Base-by-base conservation (phyloP, 1,139 yeast genomes). In the Yamadazyma buinensis region DNA sequence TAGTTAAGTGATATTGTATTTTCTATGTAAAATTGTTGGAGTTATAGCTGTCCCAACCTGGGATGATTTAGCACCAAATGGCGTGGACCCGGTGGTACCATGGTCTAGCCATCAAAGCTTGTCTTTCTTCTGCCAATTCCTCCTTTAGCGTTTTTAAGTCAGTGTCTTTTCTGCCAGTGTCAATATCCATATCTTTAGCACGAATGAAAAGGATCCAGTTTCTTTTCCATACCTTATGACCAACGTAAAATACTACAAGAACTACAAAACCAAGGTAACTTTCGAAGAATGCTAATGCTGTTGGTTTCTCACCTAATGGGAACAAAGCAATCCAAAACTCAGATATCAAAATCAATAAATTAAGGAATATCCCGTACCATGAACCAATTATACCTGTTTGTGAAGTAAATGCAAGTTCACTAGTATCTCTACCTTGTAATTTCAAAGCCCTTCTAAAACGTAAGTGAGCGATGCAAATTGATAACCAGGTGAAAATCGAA, bases 321-420 rank as follows among this genome's bases (percentile, higher is more conserved):
- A 59, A 67, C 28, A 67, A 49, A 4, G 72, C 61, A 19, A 54
- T 48, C 64, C 60, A 59, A 54, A 78, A 77, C 49, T 77, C 78
- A 8, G 80, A 80, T 31, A 71, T 59, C 26, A 77, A 59, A 35
- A 81, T 78, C 39, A 79, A 53, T 15, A 67, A 33, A 44, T 71
- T 65, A 44, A 77, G 55, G 15, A 64, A 42, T 1, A 69, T 57
- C 14, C 80, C 80, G 51, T 63, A 69, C 42, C 59, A 57, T 1
- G 83, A 74, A 14, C 83, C 83, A 43, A 59, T 54, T n/a, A 71
- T 51, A 32, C 84, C 83, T 10, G 72, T 59, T 51, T 76, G 82
- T 3, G 83, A 65, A 5, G 54, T 61, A 51, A 73, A 78, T 2
- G 80, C 63, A 33, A 78, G 53, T 48, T 77, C 84, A 41, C 67